Conservation (phyloP, 2,329 filamentous ascomycete genomes). For the Diplocarpon mali region DNA sequence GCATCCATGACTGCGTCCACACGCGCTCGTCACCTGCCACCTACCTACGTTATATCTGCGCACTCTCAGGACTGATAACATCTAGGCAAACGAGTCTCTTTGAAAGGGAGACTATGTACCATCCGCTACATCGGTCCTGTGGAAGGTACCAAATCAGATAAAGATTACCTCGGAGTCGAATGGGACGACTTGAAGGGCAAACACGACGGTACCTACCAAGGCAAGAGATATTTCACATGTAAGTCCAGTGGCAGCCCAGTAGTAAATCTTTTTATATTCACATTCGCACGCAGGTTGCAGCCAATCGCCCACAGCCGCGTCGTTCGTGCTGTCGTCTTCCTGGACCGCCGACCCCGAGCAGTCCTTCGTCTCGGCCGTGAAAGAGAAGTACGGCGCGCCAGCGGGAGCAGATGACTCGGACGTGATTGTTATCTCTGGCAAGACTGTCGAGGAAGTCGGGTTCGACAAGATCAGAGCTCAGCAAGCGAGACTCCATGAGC, state of each 20-base stretch:
- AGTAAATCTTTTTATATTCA: conserved; percentile 3
- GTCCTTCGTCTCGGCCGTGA: conserved; percentile 69
- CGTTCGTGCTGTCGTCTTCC: conserved; percentile 74
- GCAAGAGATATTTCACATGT: conserved; percentile 76
- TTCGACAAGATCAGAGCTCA: conserved; percentile 85
- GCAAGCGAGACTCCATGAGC: conserved; percentile 65
- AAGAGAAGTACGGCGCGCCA: conserved; percentile 71
- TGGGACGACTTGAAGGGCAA: conserved; percentile 92
- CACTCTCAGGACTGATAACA: not conserved
- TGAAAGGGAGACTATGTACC: conserved; percentile 67
- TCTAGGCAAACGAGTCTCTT: conserved; percentile 69
- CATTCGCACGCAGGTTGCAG: conserved; percentile 37
- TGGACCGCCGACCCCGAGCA: conserved; percentile 56
- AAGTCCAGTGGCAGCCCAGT: conserved; percentile 24
- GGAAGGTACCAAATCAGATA: conserved; percentile 54
- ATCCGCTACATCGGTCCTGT: conserved; percentile 74
- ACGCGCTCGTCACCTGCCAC: not conserved
- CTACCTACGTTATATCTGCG: not conserved
- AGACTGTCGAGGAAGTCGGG: conserved; percentile 85
- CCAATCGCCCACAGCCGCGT: conserved; percentile 60
- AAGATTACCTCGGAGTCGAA: conserved; percentile 82
- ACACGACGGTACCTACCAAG: conserved; percentile 76
- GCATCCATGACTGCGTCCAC: not conserved
- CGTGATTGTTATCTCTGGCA: conserved; percentile 59
- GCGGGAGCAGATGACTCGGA: conserved; percentile 20